These are phyloP conservation scores for Tetrahymena malaccensis DNA, from an alignment of 73 alveolate genomes.

Conservation along the genomic window DNA sequence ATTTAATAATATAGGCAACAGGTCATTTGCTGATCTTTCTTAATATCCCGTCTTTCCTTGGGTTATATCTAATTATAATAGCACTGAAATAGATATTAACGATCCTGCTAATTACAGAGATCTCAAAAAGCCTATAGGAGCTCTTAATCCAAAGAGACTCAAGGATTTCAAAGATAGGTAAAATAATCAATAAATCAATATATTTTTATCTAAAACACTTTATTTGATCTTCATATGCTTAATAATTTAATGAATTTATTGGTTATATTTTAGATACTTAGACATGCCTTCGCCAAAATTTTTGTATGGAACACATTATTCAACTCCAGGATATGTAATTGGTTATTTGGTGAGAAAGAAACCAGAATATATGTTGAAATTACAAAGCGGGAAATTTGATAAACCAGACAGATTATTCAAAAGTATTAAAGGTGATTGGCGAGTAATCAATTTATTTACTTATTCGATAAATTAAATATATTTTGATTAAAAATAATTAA, in stretches of 20 bases:
- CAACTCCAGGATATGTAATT: slow-evolving; percentile 98
- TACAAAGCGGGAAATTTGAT: slow-evolving; percentile 96
- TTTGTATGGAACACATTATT: slow-evolving; percentile 99
- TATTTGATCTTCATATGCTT: not conserved
- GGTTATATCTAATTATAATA: slow-evolving; percentile 82
- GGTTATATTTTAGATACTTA: not conserved
- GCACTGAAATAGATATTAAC: slow-evolving; percentile 33
- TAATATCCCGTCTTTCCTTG: slow-evolving; percentile 99
- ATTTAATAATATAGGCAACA: slow-evolving; percentile 33
- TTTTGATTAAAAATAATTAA: not conserved
- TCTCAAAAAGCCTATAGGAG: slow-evolving; percentile 97
- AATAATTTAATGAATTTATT: not conserved
- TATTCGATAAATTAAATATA: not conserved
- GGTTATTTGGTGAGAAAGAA: slow-evolving; percentile 86
- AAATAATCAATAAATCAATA: not conserved
- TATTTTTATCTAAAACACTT: too few relatives aligned
- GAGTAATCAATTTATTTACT: not conserved
- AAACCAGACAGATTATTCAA: slow-evolving; percentile 93
- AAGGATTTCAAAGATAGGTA: slow-evolving; percentile 61
- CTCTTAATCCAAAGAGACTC: slow-evolving; percentile 81
- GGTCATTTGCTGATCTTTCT: slow-evolving; percentile 90
- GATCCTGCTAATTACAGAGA: slow-evolving; percentile 85
- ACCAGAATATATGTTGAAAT: slow-evolving; percentile 94
- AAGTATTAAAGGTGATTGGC: slow-evolving; percentile 90
- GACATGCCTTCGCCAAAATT: slow-evolving; percentile 65